phyloP scores from a whole-genome alignment of 169 alveolate genomes.

The Ichthyophthirius multifiliis region DNA sequence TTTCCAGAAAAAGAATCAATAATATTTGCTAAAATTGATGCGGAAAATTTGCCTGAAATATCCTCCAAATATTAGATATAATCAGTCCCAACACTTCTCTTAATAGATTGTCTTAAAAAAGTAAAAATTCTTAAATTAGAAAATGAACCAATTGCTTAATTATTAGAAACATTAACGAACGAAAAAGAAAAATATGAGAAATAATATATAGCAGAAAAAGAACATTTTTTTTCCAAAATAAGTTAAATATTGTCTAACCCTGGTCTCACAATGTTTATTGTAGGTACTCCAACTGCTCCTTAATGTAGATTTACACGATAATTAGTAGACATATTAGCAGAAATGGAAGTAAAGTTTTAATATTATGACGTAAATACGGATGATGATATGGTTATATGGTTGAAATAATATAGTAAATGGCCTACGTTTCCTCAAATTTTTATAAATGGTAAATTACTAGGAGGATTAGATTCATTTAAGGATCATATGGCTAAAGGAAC shows the following conservation, averaged over 20 bases:
- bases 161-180: conserved; percentile 2
- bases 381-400: conserved; percentile 32
- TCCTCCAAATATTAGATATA: not conserved
- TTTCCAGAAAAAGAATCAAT: not conserved
- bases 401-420: conserved; percentile 39
- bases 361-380: conserved; percentile 33
- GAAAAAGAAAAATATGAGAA: conserved; percentile 11
- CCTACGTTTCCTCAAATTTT: conserved; percentile 51
- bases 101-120: conserved; percentile 19
- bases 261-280: conserved; percentile 35
- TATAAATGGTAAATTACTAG: conserved; percentile 40
- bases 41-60: conserved; percentile 30
- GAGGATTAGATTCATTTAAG: conserved; percentile 35
- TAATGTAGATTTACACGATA: conserved; percentile 32
- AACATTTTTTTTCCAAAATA: conserved; percentile 23
- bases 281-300: conserved; percentile 51
- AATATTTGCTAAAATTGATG: conserved; percentile 30
- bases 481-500: conserved; percentile 17
- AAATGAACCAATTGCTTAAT: not conserved
- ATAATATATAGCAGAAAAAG: conserved; percentile 13
- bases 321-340: conserved; percentile 17
- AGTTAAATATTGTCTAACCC: not conserved
- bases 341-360: conserved; percentile 28
- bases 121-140: not conserved
- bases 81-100: not conserved